Percentiles rank a stretch among this genome's conserved stretches.
These are phyloP conservation scores for Cutaneotrichosporon mucoides DNA, from an alignment of 1,284 basidiomycete species.

Conservation along the genomic window DNA sequence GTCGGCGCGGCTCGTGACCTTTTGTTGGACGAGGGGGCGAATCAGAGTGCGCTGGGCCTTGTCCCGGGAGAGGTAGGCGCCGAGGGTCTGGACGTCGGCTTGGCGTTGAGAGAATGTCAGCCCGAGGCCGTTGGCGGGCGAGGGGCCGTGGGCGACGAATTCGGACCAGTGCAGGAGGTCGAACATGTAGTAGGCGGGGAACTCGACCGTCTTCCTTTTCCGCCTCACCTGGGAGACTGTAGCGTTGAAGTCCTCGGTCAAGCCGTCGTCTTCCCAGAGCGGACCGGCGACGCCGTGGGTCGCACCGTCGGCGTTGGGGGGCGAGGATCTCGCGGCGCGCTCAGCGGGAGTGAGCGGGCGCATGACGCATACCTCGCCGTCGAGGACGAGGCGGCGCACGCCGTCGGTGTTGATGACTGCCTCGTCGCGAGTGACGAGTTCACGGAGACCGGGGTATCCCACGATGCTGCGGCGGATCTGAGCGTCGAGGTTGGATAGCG, in stretches of 20 bases:
- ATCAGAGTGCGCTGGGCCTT: slow-evolving; percentile 6
- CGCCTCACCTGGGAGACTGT: slow-evolving; percentile 35
- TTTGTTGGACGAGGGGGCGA: slow-evolving; percentile 30
- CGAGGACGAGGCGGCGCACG: slow-evolving; percentile 42
- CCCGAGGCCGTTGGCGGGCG: background rate
- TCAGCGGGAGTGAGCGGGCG: background rate
- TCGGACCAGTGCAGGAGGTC: slow-evolving; percentile 38
- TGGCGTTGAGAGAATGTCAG: background rate
- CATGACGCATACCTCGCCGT: slow-evolving; percentile 47
- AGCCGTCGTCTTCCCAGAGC: slow-evolving; percentile 27
- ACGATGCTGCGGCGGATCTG: slow-evolving; percentile 8
- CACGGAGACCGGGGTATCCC: slow-evolving; percentile 11
- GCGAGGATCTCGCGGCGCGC: background rate
- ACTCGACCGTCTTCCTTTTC: slow-evolving; percentile 18
- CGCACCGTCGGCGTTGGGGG: background rate
- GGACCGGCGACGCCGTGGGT: background rate
- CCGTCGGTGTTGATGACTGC: background rate
- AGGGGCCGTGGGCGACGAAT: slow-evolving; percentile 7
- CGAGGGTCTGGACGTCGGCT: slow-evolving; percentile 3
- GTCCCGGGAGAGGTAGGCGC: background rate
- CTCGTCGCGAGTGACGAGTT: slow-evolving; percentile 21
- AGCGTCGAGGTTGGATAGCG: slow-evolving; percentile 24
- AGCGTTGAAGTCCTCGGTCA: slow-evolving; percentile 40
- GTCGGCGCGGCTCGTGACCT: slow-evolving; percentile 20
- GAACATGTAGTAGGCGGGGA: slow-evolving; percentile 39